phyloP scores from a whole-genome alignment of 2,329 filamentous ascomycete genomes.

The Parascedosporium putredinis region DNA sequence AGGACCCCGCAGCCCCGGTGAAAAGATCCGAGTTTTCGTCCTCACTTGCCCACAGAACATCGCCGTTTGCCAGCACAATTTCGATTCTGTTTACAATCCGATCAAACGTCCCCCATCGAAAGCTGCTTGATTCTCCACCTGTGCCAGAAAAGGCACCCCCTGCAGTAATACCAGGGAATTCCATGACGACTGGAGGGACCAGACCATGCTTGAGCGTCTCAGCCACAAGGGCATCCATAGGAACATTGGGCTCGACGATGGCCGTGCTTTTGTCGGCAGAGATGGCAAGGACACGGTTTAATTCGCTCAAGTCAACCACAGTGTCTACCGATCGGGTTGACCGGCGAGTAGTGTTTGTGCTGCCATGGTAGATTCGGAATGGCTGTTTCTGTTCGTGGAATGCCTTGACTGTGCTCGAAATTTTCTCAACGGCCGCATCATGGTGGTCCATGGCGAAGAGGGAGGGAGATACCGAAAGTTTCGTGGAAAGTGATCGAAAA shows the following conservation, averaged over 20 bases:
- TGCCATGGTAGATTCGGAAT: slow-evolving; percentile 69
- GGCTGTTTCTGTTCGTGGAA: slow-evolving; percentile 36
- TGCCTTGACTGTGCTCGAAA: slow-evolving; percentile 31
- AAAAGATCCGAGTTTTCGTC: slow-evolving; percentile 49
- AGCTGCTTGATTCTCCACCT: slow-evolving; percentile 58
- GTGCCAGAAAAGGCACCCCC: slow-evolving; percentile 59
- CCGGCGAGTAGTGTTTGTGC: slow-evolving; percentile 64
- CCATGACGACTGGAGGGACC: slow-evolving; percentile 57
- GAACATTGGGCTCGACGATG: slow-evolving; percentile 58
- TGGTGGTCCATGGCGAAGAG: slow-evolving; percentile 34
- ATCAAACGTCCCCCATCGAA: slow-evolving; percentile 57
- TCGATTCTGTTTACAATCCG: slow-evolving; percentile 51
- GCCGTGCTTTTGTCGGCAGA: slow-evolving; percentile 42
- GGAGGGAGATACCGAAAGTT: no score
- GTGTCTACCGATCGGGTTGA: slow-evolving; percentile 37
- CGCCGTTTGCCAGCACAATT: slow-evolving; percentile 53
- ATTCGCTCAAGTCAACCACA: slow-evolving; percentile 55
- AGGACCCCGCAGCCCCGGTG: slow-evolving; percentile 51
- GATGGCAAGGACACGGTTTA: slow-evolving; percentile 53
- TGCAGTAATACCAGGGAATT: slow-evolving; percentile 62
- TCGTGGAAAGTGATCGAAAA: no score
- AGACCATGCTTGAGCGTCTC: slow-evolving; percentile 44
- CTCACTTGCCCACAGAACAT: slow-evolving; percentile 42
- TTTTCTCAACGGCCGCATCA: slow-evolving; percentile 27
- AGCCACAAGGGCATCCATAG: slow-evolving; percentile 54